phyloP scores from a whole-genome alignment of 2,329 filamentous ascomycete genomes.

The Diaporthe vexans region DNA sequence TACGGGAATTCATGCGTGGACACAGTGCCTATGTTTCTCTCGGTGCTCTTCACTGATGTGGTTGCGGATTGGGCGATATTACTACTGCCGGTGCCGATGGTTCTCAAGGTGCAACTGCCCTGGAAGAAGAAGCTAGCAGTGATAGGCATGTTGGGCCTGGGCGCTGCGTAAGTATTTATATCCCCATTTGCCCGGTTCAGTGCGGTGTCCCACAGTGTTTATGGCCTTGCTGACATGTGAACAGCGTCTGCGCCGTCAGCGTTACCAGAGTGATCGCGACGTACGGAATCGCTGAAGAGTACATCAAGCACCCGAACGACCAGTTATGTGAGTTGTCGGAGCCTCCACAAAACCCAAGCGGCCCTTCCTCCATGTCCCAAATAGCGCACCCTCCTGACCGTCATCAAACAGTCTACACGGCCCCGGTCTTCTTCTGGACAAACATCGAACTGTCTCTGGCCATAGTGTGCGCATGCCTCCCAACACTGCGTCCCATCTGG shows the following conservation, averaged over 20 bases:
- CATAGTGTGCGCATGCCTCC: constrained; percentile 28
- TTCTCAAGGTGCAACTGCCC: constrained; percentile 10
- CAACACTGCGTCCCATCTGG: constrained; percentile 16
- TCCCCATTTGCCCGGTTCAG: not conserved
- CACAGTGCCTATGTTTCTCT: not conserved
- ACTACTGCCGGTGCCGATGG: not conserved
- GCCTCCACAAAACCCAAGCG: no score
- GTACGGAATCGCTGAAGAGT: not conserved
- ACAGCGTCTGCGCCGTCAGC: constrained; percentile 21
- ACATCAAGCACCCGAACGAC: constrained; percentile 9
- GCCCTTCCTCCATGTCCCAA: no score
- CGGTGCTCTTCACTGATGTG: constrained; percentile 12
- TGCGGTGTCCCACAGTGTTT: not conserved
- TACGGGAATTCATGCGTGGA: constrained; percentile 12
- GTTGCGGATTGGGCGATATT: constrained; percentile 5
- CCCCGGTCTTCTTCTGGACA: constrained; percentile 22
- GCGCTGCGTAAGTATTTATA: constrained; percentile 9
- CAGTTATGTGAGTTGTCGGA: not conserved
- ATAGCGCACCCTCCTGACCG: not conserved
- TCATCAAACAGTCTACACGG: not conserved
- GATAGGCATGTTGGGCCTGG: constrained; percentile 3
- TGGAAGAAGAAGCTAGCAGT: constrained; percentile 14
- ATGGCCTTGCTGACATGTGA: not conserved
- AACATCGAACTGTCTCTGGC: constrained; percentile 27
- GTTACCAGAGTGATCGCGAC: constrained; percentile 3